Percentiles rank a stretch among this genome's conserved stretches.
These are phyloP conservation scores for Solanum pimpinellifolium DNA, from an alignment of 257 asterid genomes.

Conservation along the genomic window DNA sequence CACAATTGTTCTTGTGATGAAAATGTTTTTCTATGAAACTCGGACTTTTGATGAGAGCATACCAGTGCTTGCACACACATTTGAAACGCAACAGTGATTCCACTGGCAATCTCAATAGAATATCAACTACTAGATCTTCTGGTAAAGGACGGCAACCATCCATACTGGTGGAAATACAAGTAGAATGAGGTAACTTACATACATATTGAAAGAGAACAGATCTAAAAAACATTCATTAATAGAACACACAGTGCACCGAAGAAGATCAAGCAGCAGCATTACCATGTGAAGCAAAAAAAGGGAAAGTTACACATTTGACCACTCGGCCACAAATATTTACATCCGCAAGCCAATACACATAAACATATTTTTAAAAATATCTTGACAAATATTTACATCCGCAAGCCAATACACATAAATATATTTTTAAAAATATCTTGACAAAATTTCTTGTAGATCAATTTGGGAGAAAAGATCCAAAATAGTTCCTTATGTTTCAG, in stretches of 20 bases:
- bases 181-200: background rate
- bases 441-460: background rate
- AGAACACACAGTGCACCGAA: background rate
- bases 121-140: conserved; percentile 19
- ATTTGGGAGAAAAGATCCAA: background rate
- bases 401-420: background rate
- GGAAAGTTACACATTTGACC: background rate
- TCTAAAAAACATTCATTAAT: background rate
- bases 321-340: background rate
- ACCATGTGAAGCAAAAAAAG: background rate
- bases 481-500: background rate
- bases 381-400: background rate
- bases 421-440: background rate
- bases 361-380: background rate
- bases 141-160: background rate
- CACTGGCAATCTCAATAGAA: conserved; percentile 22
- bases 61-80: conserved; percentile 31
- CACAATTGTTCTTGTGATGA: conserved; percentile 11
- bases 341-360: background rate
- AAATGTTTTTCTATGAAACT: conserved; percentile 16
- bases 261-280: background rate
- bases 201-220: background rate
- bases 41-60: conserved; percentile 15
- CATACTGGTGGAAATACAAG: background rate
- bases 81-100: conserved; percentile 20